Base-by-base conservation (phyloP, 2,329 filamentous ascomycete species). In the Verticillium alfalfae region DNA sequence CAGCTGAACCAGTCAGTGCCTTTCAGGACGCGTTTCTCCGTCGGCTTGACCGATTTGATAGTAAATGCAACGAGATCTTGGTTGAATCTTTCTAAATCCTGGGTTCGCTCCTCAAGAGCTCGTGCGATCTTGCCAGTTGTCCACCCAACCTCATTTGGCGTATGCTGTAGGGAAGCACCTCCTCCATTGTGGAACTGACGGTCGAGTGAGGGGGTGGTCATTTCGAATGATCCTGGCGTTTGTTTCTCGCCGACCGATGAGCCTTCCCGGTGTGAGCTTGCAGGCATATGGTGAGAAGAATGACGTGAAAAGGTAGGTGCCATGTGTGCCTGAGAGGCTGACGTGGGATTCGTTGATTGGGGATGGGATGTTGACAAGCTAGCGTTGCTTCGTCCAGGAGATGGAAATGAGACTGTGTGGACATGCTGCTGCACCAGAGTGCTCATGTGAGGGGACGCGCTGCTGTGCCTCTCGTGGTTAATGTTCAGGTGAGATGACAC, bases 1-100 rank as follows among this genome's bases (percentile, higher is more conserved):
- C 73, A 72, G 2, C 78, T 78, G 66, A 86, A 84, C 63, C 79
- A 76, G 61, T 84, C 81, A 9, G 72, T 69, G 55, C 79, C 77
- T 59, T 76, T 75, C 31, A 74, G 67, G 61, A 79, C 71, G 36
- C 74, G 76, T 34, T 73, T 75, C 59, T 78, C 72, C 5, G 71
- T 71, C 1, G 74, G 73, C 54, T 75, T 76, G 60, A 79, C 79
- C 13, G 79, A 76, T 62, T 79, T 75, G 38, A 84, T 74, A 37
- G 78, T 73, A 60, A 79, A 77, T 6, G 79, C 72, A 3, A 78
- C 75, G 16, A 83, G 74, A 31, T 73, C 76, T 7, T 78, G 75
- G 61, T 84, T 80, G 41, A 78, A 76, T 13, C 75, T 71, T 58
- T 76, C 75, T 34, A 85, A 78, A 31, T 81, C 77, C 38, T 72